A percentile compares a stretch with the other conserved stretches of the same genome.
Evolutionary conservation across 257 asterid species (phyloP).

Genomic region (Eustoma russellianum): DNA sequence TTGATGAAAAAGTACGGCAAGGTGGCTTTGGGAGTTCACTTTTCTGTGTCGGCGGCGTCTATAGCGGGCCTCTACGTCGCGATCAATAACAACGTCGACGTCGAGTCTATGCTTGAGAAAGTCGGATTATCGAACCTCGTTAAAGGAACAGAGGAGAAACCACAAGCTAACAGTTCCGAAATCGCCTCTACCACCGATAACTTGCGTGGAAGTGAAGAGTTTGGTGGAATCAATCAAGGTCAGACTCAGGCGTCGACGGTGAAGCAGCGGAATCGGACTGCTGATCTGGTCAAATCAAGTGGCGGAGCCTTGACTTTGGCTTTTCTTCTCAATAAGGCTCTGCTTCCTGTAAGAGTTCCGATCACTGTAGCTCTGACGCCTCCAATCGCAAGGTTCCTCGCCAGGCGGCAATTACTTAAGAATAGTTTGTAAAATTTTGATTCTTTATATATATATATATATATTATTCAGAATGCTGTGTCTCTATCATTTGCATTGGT

Average conservation of each 20-base stretch:
- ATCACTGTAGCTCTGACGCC: constrained; percentile 85
- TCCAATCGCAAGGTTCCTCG: constrained; percentile 75
- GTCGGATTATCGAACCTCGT: constrained; percentile 44
- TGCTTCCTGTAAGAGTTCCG: constrained; percentile 86
- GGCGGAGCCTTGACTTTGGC: constrained; percentile 94
- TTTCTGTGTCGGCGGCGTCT: constrained; percentile 75
- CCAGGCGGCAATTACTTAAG: constrained; percentile 55
- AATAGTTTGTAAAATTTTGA: constrained; percentile 28
- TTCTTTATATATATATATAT: no score
- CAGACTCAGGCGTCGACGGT: constrained; percentile 9
- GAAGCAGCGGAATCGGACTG: constrained; percentile 60
- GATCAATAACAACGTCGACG: constrained; percentile 77
- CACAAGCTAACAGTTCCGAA: constrained; percentile 9
- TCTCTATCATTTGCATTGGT: neutral
- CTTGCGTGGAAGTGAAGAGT: constrained; percentile 9
- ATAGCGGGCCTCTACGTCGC: constrained; percentile 67
- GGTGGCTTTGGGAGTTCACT: constrained; percentile 80
- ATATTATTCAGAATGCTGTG: neutral
- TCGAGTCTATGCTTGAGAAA: constrained; percentile 61
- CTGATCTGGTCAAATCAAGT: constrained; percentile 67
- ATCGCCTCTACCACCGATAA: constrained; percentile 9
- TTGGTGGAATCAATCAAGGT: constrained; percentile 2
- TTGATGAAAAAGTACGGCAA: constrained; percentile 76
- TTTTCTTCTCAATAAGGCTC: constrained; percentile 70
- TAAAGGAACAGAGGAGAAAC: constrained; percentile 18